Evolutionary conservation across 2,329 filamentous ascomycete species (phyloP).

Genomic region (Sphaerulina vaccinii): DNA sequence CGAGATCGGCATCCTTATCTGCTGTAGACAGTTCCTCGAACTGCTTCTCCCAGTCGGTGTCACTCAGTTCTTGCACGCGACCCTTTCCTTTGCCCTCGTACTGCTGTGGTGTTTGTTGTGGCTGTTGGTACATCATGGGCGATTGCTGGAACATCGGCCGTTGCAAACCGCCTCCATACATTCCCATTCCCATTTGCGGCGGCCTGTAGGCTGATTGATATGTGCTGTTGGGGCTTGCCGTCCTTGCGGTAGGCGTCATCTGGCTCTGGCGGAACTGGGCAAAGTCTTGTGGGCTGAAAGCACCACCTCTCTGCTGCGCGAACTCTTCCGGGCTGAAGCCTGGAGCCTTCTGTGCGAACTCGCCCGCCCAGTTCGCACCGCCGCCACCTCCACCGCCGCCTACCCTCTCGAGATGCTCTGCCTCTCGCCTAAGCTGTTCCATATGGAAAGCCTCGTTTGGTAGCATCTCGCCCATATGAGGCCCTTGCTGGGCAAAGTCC

Average conservation of each 20-base stretch:
- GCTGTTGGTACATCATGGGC: conserved; percentile 45
- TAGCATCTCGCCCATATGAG: conserved; percentile 55
- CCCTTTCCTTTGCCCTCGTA: conserved; percentile 78
- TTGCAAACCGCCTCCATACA: conserved; percentile 48
- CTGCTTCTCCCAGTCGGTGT: conserved; percentile 92
- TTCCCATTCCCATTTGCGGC: conserved; percentile 54
- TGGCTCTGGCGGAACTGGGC: conserved; percentile 78
- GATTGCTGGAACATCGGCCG: conserved; percentile 29
- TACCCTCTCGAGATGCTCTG: conserved; percentile 49
- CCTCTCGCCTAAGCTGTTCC: conserved; percentile 64
- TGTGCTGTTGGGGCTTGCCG: conserved; percentile 56
- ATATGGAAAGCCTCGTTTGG: conserved; percentile 61
- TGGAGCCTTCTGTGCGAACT: conserved; percentile 34
- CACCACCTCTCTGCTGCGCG: conserved; percentile 32
- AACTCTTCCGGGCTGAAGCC: conserved; percentile 31
- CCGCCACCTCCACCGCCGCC: conserved; percentile 27
- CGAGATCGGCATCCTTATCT: conserved; percentile 52
- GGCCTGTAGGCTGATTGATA: conserved; percentile 52
- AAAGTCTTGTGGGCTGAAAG: conserved; percentile 82
- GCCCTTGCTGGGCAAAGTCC: conserved; percentile 81
- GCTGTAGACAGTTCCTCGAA: conserved; percentile 83
- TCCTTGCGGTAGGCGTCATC: conserved; percentile 57
- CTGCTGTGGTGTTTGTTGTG: conserved; percentile 42
- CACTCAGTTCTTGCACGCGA: conserved; percentile 83
- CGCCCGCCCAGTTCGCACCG: conserved; percentile 34